Conservation (phyloP, 139 green algal species). For the Marvania coccoides region DNA sequence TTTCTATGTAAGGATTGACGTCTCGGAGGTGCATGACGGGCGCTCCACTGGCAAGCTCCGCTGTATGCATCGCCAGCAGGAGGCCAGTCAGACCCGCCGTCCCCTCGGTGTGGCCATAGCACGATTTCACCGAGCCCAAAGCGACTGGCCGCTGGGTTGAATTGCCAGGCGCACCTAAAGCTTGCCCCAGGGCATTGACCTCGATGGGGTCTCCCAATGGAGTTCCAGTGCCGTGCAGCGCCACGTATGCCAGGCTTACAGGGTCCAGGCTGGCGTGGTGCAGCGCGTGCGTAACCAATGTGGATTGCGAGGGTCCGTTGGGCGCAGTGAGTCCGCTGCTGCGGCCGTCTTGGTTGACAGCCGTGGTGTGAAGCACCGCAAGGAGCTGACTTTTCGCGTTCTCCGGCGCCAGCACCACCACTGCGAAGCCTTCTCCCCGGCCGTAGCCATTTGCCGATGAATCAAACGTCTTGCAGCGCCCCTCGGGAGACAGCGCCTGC, state of each 20-base stretch:
- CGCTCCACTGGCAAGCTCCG: neutral
- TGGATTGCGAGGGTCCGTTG: constrained; percentile 60
- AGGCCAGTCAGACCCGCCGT: constrained; percentile 50
- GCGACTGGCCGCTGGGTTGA: neutral
- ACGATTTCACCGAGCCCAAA: constrained; percentile 36
- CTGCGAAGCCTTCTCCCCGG: constrained; percentile 33
- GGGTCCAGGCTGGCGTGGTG: neutral
- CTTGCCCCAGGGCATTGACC: constrained; percentile 38
- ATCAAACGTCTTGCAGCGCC: constrained; percentile 53
- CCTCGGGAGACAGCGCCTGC: constrained; percentile 34
- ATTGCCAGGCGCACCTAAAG: constrained; percentile 1
- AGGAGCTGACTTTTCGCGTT: neutral
- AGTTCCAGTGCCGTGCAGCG: constrained; percentile 64
- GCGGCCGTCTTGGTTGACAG: constrained; percentile 85
- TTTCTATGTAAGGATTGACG: constrained; percentile 55
- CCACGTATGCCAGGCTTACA: neutral
- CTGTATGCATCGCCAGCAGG: constrained; percentile 30
- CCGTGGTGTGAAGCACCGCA: constrained; percentile 32
- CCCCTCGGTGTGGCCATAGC: constrained; percentile 50
- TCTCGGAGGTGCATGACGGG: constrained; percentile 53
- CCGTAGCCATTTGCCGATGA: constrained; percentile 52
- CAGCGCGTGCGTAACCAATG: constrained; percentile 43
- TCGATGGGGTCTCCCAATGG: constrained; percentile 80
- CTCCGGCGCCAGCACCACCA: neutral
- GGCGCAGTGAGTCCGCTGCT: constrained; percentile 74